A percentile compares a stretch with the other conserved stretches of the same genome.
Evolutionary conservation across 1,284 basidiomycete species (phyloP).

Genomic region (Austroboletus niveus): DNA sequence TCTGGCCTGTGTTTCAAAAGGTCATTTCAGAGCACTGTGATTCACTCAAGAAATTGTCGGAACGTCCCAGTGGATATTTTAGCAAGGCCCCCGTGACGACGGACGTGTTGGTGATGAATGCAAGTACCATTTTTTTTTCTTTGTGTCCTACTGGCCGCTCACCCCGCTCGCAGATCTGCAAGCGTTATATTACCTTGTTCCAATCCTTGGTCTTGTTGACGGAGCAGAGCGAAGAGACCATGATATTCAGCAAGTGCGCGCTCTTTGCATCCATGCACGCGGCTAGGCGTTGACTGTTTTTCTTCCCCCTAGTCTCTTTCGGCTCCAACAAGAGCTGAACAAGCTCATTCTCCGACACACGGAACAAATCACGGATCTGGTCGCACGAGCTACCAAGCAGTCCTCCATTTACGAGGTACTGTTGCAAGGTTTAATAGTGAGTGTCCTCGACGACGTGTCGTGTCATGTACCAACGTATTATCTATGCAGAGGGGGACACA

Average conservation of each 20-base stretch:
- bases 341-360: conserved; percentile 77
- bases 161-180: conserved; percentile 42
- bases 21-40: conserved; percentile 83
- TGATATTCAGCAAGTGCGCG: conserved; percentile 89
- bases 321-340: conserved; percentile 82
- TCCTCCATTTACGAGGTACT: conserved; percentile 75
- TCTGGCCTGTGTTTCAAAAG: conserved; percentile 92
- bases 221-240: conserved; percentile 83
- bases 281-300: conserved; percentile 1
- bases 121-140: conserved; percentile 33
- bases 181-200: conserved; percentile 76
- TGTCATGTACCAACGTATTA: conserved; percentile 1
- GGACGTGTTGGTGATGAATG: conserved; percentile 64
- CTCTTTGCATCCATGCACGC: not conserved
- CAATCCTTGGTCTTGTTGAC: conserved; percentile 78
- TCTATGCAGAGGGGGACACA: conserved; percentile 46
- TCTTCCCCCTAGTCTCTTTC: conserved; percentile 58
- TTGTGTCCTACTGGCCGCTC: not conserved
- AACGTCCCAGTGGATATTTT: conserved; percentile 65
- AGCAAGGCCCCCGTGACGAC: conserved; percentile 61
- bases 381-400: conserved; percentile 66
- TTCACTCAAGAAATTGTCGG: conserved; percentile 76
- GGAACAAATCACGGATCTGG: conserved; percentile 60
- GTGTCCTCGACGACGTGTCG: conserved; percentile 27
- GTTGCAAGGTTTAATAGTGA: conserved; percentile 74